A percentile compares a stretch with the other conserved stretches of the same genome.
These are phyloP conservation scores for Coemansia sp. DNA, from an alignment of 192 early-diverging fungal genomes.

Conservation along the genomic window DNA sequence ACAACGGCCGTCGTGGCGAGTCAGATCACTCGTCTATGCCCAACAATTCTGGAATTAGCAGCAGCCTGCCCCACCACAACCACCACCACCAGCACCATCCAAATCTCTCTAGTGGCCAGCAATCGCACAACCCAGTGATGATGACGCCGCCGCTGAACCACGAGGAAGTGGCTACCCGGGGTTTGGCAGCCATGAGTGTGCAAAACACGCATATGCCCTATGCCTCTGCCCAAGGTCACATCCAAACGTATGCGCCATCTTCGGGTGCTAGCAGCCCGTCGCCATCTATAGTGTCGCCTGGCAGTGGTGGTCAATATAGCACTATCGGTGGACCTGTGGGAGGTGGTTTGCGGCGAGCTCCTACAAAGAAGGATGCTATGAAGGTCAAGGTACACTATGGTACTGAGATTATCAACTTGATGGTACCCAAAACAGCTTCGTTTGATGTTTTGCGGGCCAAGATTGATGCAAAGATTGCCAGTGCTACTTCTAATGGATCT, in stretches of 20 bases:
- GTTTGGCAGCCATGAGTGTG: conserved; percentile 31
- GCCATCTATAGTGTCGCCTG: conserved; percentile 30
- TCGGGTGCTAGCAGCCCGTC: conserved; percentile 19
- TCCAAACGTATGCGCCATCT: conserved; percentile 11
- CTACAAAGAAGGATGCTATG: conserved; percentile 48
- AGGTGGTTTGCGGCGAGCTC: conserved; percentile 31
- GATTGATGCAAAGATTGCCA: conserved; percentile 32
- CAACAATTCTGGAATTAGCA: too few relatives aligned
- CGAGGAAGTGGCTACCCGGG: conserved; percentile 33
- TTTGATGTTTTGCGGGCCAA: conserved; percentile 36
- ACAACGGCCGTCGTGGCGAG: neutral
- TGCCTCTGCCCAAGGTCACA: conserved; percentile 1
- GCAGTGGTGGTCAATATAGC: neutral
- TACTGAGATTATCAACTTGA: conserved; percentile 39
- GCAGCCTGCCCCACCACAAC: too few relatives aligned
- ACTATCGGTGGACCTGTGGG: conserved; percentile 4
- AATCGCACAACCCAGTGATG: conserved; percentile 18
- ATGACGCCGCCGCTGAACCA: conserved; percentile 44
- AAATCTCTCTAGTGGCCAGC: conserved; percentile 19
- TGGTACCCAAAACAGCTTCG: conserved; percentile 34
- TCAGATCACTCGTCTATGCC: neutral
- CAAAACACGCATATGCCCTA: conserved; percentile 18
- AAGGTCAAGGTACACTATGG: conserved; percentile 52
- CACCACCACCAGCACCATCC: conserved; percentile 36
- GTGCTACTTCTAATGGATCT: conserved; percentile 6